These are phyloP conservation scores for Phlebiopsis flavidoalba DNA, from an alignment of 768 basidiomycete genomes.

Conservation along the genomic window DNA sequence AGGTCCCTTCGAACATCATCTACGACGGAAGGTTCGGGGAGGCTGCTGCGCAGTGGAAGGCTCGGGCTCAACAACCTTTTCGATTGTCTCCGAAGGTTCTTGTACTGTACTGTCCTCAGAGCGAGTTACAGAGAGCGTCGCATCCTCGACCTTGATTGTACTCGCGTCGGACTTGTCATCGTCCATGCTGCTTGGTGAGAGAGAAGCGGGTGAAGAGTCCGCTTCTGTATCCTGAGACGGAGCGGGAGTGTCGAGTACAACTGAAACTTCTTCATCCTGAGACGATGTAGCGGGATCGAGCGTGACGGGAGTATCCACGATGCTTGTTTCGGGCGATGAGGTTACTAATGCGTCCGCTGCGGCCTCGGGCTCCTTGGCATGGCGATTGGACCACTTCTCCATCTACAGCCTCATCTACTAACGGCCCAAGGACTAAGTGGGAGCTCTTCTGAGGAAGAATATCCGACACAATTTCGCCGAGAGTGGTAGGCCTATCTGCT, in stretches of 20 bases:
- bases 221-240: too few relatives aligned
- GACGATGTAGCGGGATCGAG: neutral
- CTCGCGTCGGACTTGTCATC: neutral
- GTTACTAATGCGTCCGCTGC: neutral
- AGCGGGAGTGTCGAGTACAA: neutral
- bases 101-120: neutral
- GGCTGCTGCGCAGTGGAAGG: neutral
- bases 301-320: neutral
- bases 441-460: constrained; percentile 4
- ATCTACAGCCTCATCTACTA: neutral
- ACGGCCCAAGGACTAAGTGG: neutral
- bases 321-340: neutral
- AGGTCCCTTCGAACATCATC: too few relatives aligned
- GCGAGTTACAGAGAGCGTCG: neutral
- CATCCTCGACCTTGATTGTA: neutral
- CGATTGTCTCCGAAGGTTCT: neutral
- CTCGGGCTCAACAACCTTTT: neutral
- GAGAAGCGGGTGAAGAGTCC: too few relatives aligned
- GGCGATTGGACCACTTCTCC: neutral
- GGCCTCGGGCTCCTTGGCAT: neutral
- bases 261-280: neutral
- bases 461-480: constrained; percentile 17
- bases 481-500: neutral
- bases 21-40: too few relatives aligned
- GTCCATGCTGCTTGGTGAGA: neutral